Evolutionary conservation across 2,329 filamentous ascomycete species (phyloP).

Genomic region (Colletotrichum godetiae): DNA sequence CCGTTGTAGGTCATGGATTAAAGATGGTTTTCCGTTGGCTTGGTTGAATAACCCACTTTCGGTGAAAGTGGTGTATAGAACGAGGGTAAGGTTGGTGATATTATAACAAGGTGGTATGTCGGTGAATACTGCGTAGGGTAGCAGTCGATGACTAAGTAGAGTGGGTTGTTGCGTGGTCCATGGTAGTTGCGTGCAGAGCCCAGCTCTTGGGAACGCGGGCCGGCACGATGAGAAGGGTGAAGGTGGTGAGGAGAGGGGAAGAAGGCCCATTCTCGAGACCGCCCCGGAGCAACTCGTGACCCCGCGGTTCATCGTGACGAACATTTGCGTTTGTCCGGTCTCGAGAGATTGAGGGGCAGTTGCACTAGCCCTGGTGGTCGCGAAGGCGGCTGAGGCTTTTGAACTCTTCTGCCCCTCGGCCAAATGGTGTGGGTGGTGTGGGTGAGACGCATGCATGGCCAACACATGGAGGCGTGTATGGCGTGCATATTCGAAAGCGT

Average conservation of each 20-base stretch:
- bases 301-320: not conserved
- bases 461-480: slow-evolving; percentile 24
- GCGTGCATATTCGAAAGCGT: slow-evolving; percentile 25
- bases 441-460: slow-evolving; percentile 26
- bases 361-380: slow-evolving; percentile 4
- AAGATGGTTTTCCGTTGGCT: slow-evolving; percentile 9
- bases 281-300: not conserved
- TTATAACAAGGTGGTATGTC: slow-evolving; percentile 21
- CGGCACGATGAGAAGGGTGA: slow-evolving; percentile 25
- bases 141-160: slow-evolving; percentile 29
- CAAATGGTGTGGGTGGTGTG: slow-evolving; percentile 4
- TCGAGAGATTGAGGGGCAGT: not conserved
- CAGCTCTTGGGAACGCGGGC: slow-evolving; percentile 32
- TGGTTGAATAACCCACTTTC: not conserved
- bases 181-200: slow-evolving; percentile 23
- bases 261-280: slow-evolving; percentile 2
- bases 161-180: slow-evolving; percentile 9
- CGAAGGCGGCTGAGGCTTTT: slow-evolving; percentile 8
- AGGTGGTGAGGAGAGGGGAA: not conserved
- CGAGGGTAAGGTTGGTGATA: not conserved
- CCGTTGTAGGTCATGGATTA: slow-evolving; percentile 34
- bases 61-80: not conserved
- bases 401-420: not conserved
- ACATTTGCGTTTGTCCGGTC: not conserved
- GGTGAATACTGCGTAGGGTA: slow-evolving; percentile 18